Base-by-base conservation (phyloP, 257 asterid genomes). In the Solanum pinnatisectum region DNA sequence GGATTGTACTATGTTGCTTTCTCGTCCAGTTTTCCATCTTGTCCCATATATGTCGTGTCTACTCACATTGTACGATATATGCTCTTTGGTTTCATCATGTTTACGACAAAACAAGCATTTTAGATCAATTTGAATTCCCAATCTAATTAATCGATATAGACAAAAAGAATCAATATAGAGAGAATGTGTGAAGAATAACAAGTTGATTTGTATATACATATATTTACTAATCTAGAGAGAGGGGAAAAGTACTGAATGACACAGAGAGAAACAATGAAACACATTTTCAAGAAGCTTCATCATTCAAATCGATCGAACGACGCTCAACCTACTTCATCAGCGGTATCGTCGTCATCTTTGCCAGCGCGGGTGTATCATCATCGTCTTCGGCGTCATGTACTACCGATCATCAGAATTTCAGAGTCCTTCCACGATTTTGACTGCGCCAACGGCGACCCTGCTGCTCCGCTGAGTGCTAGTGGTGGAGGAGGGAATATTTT, bases 271-370 rank as follows among this genome's bases (percentile, higher is more conserved):
- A 85, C 56, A 13, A 97, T 97, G 99, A 96, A 97, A 90, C 96
- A 96, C 96, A 95, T 97, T 89, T 96, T 96, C 96, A 97, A 96
- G 95, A 96, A 94, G 88, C 98, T 93, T 86, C 99, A 96, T 87
- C 97, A 95, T 88, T 97, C 97, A 36, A 94, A 97, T 90, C 99
- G 99, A 67, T 92, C 98, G 44, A 97, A 96, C 88, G 98, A 96
- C 88, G 90, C 95, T 36, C 93, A 88, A 16, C 60, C 91, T 67
- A 70, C 92, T 18, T 65, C 93, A n/a, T 88, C 93, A 4, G 16
- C 5, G 15, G 60, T 23, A 3, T 82, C 91, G 1, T 16, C 91
- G 8, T 79, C 90, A 4, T 86, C 88, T 5, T 44, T 87, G 15
- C 20, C 84, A 1, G 15, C 74, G 35, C 32, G 71, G 71, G 71